A percentile compares a stretch with the other conserved stretches of the same genome.
Conservation (phyloP, 1,284 basidiomycete genomes). For the Cutaneotrichosporon arboriforme region DNA sequence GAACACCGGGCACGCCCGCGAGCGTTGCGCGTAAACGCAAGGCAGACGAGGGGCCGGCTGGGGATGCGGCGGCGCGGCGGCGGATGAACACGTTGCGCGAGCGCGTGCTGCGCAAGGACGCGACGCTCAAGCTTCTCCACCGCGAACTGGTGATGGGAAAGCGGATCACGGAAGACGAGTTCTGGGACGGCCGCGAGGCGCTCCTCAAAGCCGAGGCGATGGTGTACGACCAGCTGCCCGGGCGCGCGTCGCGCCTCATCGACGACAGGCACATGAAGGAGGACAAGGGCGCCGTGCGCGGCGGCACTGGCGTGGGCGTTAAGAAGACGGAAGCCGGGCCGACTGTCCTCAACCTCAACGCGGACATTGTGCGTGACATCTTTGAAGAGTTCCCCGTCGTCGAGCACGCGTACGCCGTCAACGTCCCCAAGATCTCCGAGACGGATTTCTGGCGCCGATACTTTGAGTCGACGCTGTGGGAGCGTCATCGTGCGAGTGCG, state of each 20-base stretch:
- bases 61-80: constrained; percentile 7
- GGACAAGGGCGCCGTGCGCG: constrained; percentile 34
- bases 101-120: constrained; percentile 67
- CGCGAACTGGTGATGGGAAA: constrained; percentile 76
- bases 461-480: constrained; percentile 91
- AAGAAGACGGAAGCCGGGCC: constrained; percentile 53
- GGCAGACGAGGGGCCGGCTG: constrained; percentile 9
- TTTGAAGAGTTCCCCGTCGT: constrained; percentile 98
- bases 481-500: constrained; percentile 86
- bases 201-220: constrained; percentile 64
- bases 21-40: constrained; percentile 12
- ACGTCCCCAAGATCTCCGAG: constrained; percentile 76
- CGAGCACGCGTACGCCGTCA: constrained; percentile 82
- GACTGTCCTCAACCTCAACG: constrained; percentile 66
- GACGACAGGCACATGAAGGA: constrained; percentile 59
- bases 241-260: constrained; percentile 76
- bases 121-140: constrained; percentile 71
- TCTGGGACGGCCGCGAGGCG: constrained; percentile 89
- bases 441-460: constrained; percentile 94
- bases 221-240: constrained; percentile 61
- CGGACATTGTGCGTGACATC: constrained; percentile 87
- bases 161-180: constrained; percentile 83
- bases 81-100: constrained; percentile 56
- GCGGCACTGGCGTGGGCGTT: constrained; percentile 43
- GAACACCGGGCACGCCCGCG: constrained; percentile 16